These are phyloP conservation scores for Aspergillus sp. DNA, from an alignment of 2,329 filamentous ascomycete species.

Conservation along the genomic window DNA sequence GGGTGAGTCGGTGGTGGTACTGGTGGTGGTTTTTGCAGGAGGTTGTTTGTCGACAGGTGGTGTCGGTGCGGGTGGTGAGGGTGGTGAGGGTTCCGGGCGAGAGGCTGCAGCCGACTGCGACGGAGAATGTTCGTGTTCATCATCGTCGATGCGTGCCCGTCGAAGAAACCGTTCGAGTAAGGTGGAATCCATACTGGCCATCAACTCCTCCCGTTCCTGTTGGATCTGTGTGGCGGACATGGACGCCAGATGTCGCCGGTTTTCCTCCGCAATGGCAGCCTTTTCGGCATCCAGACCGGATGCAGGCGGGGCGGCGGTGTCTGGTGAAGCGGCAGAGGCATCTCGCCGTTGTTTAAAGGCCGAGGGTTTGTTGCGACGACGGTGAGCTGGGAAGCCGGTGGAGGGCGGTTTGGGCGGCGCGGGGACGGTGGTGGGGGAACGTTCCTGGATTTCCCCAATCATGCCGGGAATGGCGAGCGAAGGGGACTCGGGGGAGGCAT, in stretches of 20 bases:
- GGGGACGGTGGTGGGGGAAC: conserved; percentile 50
- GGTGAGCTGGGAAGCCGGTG: conserved; percentile 86
- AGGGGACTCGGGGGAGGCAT: conserved; percentile 15
- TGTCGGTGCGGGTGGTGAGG: background rate
- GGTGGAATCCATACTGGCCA: conserved; percentile 70
- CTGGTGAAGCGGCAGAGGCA: conserved; percentile 8
- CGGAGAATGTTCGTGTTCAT: conserved; percentile 22
- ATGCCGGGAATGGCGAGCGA: conserved; percentile 38
- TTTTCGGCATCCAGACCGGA: conserved; percentile 53
- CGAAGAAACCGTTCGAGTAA: conserved; percentile 74
- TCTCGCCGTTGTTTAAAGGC: conserved; percentile 69
- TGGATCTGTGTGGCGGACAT: conserved; percentile 85
- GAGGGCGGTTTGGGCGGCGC: conserved; percentile 56
- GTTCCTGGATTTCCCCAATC: conserved; percentile 77
- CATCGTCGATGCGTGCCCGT: conserved; percentile 72
- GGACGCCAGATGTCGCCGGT: conserved; percentile 65
- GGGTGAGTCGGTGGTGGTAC: background rate
- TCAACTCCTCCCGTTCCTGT: conserved; percentile 74
- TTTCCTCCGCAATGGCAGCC: conserved; percentile 76
- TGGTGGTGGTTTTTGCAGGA: conserved; percentile 6
- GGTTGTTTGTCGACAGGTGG: background rate
- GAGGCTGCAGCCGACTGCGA: background rate
- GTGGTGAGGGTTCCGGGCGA: background rate
- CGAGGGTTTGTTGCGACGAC: conserved; percentile 69
- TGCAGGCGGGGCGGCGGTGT: conserved; percentile 4